These are phyloP conservation scores for Rhodotorula toruloides DNA, from an alignment of 768 basidiomycete species.

Conservation along the genomic window DNA sequence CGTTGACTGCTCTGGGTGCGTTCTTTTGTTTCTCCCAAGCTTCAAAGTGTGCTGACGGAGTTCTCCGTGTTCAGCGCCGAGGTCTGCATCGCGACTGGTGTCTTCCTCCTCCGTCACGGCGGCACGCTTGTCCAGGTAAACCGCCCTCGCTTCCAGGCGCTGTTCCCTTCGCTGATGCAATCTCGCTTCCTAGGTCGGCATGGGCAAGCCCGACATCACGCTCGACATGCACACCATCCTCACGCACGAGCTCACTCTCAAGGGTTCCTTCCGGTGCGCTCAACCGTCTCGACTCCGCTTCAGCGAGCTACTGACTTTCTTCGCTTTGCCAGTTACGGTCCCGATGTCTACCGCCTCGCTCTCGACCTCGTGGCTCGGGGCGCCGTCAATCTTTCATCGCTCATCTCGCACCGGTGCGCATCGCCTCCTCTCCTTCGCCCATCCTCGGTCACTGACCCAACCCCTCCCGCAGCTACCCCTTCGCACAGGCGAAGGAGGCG, in stretches of 20 bases:
- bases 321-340: constrained; percentile 45
- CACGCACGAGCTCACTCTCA: constrained; percentile 63
- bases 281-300: not conserved
- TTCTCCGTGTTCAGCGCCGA: constrained; percentile 55
- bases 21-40: not conserved
- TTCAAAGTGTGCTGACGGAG: not conserved
- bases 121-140: constrained; percentile 53
- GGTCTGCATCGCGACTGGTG: constrained; percentile 79
- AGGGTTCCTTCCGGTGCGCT: constrained; percentile 89
- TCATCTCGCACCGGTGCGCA: constrained; percentile 69
- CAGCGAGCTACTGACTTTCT: no score
- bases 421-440: not conserved
- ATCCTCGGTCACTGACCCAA: constrained; percentile 41
- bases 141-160: not conserved
- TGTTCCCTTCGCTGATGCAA: not conserved
- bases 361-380: constrained; percentile 77
- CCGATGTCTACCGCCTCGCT: constrained; percentile 78
- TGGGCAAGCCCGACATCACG: constrained; percentile 70
- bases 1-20: constrained; percentile 73
- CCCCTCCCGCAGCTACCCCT: constrained; percentile 54
- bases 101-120: constrained; percentile 68
- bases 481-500: constrained; percentile 69
- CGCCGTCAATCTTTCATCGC: constrained; percentile 75
- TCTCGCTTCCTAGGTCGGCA: constrained; percentile 57
- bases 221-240: constrained; percentile 61